These are phyloP conservation scores for Nicotiana obtusifolia DNA, from an alignment of 257 asterid species.

Conservation along the genomic window DNA sequence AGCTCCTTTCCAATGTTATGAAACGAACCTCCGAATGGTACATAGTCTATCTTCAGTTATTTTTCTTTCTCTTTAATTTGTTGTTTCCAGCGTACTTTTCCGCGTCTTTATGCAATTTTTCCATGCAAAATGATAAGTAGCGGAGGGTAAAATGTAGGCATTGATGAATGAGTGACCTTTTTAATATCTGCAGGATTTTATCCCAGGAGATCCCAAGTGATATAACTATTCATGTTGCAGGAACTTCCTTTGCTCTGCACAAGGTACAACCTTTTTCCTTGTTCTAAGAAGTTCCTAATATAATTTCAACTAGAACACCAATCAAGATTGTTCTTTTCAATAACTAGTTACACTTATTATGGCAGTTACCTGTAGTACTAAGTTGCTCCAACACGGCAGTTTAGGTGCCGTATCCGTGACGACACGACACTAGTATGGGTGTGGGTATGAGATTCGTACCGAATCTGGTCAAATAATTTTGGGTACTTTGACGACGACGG, in stretches of 20 bases:
- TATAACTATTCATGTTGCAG: constrained; percentile 54
- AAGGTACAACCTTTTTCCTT: constrained; percentile 37
- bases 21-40: constrained; percentile 88
- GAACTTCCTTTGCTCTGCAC: constrained; percentile 68
- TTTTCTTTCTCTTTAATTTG: neutral
- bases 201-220: constrained; percentile 87
- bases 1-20: constrained; percentile 67
- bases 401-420: too few relatives aligned
- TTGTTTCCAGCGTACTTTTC: neutral
- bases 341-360: neutral
- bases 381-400: too few relatives aligned
- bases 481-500: too few relatives aligned
- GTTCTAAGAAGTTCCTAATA: neutral
- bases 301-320: neutral
- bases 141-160: too few relatives aligned
- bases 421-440: too few relatives aligned
- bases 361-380: neutral
- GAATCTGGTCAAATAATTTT: too few relatives aligned
- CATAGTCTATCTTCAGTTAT: neutral
- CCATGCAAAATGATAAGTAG: neutral
- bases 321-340: neutral
- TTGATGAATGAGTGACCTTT: constrained; percentile 1
- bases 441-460: too few relatives aligned
- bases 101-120: neutral
- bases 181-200: constrained; percentile 53